A percentile compares a stretch with the other conserved stretches of the same genome.
Conservation (phyloP, 768 basidiomycete species). For the Tylopilus vinaceipallidus region DNA sequence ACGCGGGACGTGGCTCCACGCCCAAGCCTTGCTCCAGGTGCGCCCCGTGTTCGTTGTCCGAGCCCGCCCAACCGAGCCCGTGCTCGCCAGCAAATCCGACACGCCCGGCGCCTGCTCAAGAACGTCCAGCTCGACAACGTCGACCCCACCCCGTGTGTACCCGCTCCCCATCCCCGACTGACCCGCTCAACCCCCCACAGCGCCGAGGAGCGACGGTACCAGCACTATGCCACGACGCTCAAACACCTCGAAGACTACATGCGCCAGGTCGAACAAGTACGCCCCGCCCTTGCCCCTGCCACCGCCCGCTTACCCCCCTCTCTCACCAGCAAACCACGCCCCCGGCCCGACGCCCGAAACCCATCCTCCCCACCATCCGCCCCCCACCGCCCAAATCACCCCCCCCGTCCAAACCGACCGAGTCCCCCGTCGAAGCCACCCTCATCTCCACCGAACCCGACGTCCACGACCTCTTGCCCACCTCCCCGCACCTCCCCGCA, state of each 20-base stretch:
- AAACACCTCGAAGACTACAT: constrained; percentile 55
- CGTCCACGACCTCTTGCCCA: constrained; percentile 38
- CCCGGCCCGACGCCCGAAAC: constrained; percentile 37
- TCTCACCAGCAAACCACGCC: constrained; percentile 45
- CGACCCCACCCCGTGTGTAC: constrained; percentile 43
- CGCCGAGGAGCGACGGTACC: constrained; percentile 41
- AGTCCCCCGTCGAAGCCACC: constrained; percentile 17
- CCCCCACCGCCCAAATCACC: constrained; percentile 32
- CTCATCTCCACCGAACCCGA: constrained; percentile 28
- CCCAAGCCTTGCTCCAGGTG: constrained; percentile 57
- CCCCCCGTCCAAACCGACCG: background rate
- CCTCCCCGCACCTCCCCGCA: constrained; percentile 28
- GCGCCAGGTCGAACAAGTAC: constrained; percentile 52
- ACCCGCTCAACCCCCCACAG: constrained; percentile 28
- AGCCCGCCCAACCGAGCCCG: background rate
- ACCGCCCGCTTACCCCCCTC: background rate
- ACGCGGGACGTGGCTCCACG: constrained; percentile 50
- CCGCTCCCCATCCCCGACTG: background rate
- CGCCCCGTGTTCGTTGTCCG: constrained; percentile 4
- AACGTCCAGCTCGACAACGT: constrained; percentile 54
- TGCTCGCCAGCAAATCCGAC: constrained; percentile 44
- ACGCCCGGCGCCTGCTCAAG: constrained; percentile 54
- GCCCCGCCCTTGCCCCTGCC: background rate
- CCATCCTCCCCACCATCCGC: constrained; percentile 56
- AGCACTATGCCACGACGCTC: constrained; percentile 48